Evolutionary conservation across 176 grass and related monocot species (phyloP).

Genomic region (Leersia perrieri): DNA sequence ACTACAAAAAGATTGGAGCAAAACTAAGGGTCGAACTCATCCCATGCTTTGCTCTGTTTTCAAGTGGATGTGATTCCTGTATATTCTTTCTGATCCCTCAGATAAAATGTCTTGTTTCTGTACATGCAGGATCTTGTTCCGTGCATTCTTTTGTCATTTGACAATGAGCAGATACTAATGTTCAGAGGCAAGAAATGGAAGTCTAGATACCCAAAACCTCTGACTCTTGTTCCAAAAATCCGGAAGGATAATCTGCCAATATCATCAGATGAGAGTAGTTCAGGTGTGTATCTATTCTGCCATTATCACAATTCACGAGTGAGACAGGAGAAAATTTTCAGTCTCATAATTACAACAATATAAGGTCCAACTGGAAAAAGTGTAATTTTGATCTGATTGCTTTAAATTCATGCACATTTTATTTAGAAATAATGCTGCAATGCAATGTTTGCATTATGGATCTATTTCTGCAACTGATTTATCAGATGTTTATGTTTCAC

Average conservation of each 20-base stretch:
- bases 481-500: neutral
- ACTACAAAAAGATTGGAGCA: slow-evolving; percentile 97
- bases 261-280: slow-evolving; percentile 40
- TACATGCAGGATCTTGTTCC: slow-evolving; percentile 86
- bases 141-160: slow-evolving; percentile 90
- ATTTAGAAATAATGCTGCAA: neutral
- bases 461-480: neutral
- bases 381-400: neutral
- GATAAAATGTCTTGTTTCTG: slow-evolving; percentile 37
- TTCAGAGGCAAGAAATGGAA: slow-evolving; percentile 92
- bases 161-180: slow-evolving; percentile 83
- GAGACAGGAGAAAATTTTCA: neutral
- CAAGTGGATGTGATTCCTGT: slow-evolving; percentile 10
- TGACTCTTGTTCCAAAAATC: slow-evolving; percentile 46
- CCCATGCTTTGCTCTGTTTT: slow-evolving; percentile 17
- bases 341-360: neutral
- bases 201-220: slow-evolving; percentile 60
- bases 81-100: neutral
- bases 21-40: slow-evolving; percentile 71
- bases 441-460: slow-evolving; percentile 1
- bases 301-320: neutral
- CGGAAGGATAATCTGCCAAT: slow-evolving; percentile 18
- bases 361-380: neutral
- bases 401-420: slow-evolving; percentile 12
- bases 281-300: slow-evolving; percentile 44